phyloP scores from a whole-genome alignment of 345 rosid species.

The Kernera saxatilis region DNA sequence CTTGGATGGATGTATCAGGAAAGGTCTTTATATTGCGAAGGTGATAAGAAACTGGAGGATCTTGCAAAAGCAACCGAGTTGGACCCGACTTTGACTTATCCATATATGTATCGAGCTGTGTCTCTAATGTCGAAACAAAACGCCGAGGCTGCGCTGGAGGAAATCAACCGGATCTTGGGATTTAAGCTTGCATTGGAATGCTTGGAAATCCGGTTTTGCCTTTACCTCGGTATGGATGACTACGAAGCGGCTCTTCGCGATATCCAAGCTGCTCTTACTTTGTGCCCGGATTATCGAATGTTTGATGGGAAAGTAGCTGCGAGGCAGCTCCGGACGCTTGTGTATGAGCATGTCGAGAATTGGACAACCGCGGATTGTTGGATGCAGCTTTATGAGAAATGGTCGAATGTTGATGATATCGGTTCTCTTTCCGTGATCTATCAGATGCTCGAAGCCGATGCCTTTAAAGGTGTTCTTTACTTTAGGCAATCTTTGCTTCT shows the following conservation, averaged over 20 bases:
- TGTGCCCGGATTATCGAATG: constrained; percentile 85
- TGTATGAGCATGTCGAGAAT: constrained; percentile 78
- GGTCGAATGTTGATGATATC: constrained; percentile 96
- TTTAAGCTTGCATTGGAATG: constrained; percentile 92
- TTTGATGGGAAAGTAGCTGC: constrained; percentile 93
- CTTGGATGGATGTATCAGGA: constrained; percentile 98
- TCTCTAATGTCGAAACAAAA: constrained; percentile 73
- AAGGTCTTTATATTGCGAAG: constrained; percentile 85
- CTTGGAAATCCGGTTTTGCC: constrained; percentile 94
- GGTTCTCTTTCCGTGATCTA: constrained; percentile 98
- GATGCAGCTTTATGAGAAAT: constrained; percentile 90
- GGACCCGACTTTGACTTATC: constrained; percentile 91
- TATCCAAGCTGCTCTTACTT: constrained; percentile 89
- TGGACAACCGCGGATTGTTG: constrained; percentile 99
- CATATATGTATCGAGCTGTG: constrained; percentile 93
- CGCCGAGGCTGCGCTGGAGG: constrained; percentile 71
- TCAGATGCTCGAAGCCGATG: constrained; percentile 98
- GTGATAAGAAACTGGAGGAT: constrained; percentile 72
- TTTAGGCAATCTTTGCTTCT: constrained; percentile 96
- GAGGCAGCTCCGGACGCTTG: constrained; percentile 78
- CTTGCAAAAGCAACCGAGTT: constrained; percentile 78
- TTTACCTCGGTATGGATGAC: constrained; percentile 82
- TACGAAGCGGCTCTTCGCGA: constrained; percentile 83
- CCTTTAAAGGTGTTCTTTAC: constrained; percentile 80
- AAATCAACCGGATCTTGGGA: constrained; percentile 80